These are phyloP conservation scores for Talaromyces liani DNA, from an alignment of 495 filamentous ascomycete species.

Conservation along the genomic window DNA sequence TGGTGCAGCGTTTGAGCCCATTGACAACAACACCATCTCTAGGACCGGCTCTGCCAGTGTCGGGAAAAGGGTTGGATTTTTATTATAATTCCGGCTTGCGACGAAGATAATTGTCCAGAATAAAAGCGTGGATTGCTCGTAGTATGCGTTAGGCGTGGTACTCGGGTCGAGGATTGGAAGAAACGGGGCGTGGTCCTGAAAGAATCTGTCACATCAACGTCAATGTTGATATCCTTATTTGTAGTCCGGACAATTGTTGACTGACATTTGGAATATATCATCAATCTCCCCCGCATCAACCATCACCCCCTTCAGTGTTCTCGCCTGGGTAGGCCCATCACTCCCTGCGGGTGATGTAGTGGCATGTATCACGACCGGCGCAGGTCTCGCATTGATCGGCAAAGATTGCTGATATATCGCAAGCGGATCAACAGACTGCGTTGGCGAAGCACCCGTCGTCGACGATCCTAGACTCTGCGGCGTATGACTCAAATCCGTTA, in stretches of 20 bases:
- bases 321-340: slow-evolving; percentile 10
- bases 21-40: slow-evolving; percentile 38
- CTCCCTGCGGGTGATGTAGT: not conserved
- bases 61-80: slow-evolving; percentile 34
- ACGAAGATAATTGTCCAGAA: slow-evolving; percentile 44
- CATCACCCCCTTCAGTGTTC: slow-evolving; percentile 21
- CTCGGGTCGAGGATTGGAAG: slow-evolving; percentile 36
- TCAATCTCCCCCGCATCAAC: slow-evolving; percentile 28
- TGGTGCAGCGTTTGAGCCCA: slow-evolving; percentile 26
- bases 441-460: not conserved
- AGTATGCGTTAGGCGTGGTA: slow-evolving; percentile 34
- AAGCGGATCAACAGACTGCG: not conserved
- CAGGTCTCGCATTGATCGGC: not conserved
- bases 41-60: slow-evolving; percentile 30
- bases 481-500: slow-evolving; percentile 21
- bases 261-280: slow-evolving; percentile 27
- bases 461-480: not conserved
- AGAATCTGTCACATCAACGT: slow-evolving; percentile 28
- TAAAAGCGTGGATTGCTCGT: slow-evolving; percentile 37
- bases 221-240: not conserved
- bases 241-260: not conserved
- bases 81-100: slow-evolving; percentile 23
- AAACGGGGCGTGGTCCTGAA: slow-evolving; percentile 36
- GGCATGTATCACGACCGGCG: not conserved
- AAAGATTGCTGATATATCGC: not conserved